These are phyloP conservation scores for Huntiella bhutanensis DNA, from an alignment of 2,329 filamentous ascomycete species.

Conservation along the genomic window DNA sequence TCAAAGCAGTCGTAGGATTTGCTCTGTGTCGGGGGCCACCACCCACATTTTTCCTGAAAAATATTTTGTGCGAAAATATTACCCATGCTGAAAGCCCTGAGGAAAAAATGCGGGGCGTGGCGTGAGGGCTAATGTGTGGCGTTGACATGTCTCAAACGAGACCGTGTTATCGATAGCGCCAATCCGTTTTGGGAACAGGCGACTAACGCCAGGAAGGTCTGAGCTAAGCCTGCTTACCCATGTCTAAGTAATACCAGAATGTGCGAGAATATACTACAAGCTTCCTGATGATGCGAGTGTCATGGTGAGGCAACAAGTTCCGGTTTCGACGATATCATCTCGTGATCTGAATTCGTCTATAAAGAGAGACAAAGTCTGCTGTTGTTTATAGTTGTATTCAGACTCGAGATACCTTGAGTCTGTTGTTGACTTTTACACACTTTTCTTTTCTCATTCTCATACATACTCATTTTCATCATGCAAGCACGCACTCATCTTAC, in stretches of 20 bases:
- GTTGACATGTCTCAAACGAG: background rate
- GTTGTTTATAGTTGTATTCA: background rate
- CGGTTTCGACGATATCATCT: background rate
- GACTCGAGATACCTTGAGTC: background rate
- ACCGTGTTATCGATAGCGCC: conserved; percentile 2
- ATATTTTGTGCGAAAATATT: conserved; percentile 24
- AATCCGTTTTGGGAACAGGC: background rate
- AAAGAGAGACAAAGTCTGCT: background rate
- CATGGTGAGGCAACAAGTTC: background rate
- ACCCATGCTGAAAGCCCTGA: conserved; percentile 23
- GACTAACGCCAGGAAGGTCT: background rate
- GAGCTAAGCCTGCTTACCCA: conserved; percentile 7
- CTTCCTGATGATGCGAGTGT: conserved; percentile 13
- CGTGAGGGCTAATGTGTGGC: background rate
- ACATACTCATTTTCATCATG: conserved; percentile 17
- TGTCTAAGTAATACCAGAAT: conserved; percentile 16
- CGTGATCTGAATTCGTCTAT: background rate
- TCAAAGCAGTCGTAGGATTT: conserved; percentile 8
- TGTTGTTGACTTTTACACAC: background rate
- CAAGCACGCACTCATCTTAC: conserved; percentile 24
- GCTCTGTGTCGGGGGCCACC: conserved; percentile 11
- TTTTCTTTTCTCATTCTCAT: conserved; percentile 2
- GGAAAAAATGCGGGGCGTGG: conserved; percentile 12
- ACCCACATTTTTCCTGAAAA: conserved; percentile 12
- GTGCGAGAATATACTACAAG: conserved; percentile 20